These are phyloP conservation scores for Colletotrichum chrysophilum DNA, from an alignment of 2,329 filamentous ascomycete genomes.

Conservation along the genomic window DNA sequence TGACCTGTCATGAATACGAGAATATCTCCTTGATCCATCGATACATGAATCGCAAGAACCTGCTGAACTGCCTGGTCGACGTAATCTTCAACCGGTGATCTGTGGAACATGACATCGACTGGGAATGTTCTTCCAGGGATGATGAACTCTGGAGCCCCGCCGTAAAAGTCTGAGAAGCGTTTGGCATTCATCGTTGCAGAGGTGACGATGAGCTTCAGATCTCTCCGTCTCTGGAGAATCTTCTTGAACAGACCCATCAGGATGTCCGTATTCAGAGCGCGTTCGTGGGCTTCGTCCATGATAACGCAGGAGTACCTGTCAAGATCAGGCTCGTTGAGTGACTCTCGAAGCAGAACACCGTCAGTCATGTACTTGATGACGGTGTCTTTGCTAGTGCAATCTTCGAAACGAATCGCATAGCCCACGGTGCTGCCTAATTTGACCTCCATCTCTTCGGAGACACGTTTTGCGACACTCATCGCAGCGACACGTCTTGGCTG, in stretches of 20 bases:
- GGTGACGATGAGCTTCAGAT: conserved; percentile 95
- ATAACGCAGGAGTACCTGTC: conserved; percentile 98
- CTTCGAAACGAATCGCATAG: conserved; percentile 97
- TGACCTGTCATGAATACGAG: conserved; percentile 99
- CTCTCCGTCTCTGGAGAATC: conserved; percentile 84
- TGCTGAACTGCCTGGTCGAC: conserved; percentile 97
- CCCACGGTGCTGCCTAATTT: conserved; percentile 86
- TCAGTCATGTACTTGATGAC: conserved; percentile 99
- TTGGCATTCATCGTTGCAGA: conserved; percentile 99
- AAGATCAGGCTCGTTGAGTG: conserved; percentile 87
- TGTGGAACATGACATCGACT: conserved; percentile 94
- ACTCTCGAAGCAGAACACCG: conserved; percentile 91
- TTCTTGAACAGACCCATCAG: conserved; percentile 98
- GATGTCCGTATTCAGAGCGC: conserved; percentile 95
- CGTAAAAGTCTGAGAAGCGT: conserved; percentile 94
- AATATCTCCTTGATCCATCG: conserved; percentile 91
- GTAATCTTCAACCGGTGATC: conserved; percentile 95
- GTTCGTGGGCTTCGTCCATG: conserved; percentile 99
- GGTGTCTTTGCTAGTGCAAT: conserved; percentile 95
- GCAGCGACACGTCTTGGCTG: conserved; percentile 95
- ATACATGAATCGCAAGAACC: conserved; percentile 93
- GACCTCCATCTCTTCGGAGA: conserved; percentile 98
- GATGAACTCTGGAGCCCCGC: conserved; percentile 93
- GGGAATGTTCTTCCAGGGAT: conserved; percentile 97
- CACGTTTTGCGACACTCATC: conserved; percentile 98